phyloP scores from a whole-genome alignment of 192 early-diverging fungal species.

The Glomus cerebriforme region DNA sequence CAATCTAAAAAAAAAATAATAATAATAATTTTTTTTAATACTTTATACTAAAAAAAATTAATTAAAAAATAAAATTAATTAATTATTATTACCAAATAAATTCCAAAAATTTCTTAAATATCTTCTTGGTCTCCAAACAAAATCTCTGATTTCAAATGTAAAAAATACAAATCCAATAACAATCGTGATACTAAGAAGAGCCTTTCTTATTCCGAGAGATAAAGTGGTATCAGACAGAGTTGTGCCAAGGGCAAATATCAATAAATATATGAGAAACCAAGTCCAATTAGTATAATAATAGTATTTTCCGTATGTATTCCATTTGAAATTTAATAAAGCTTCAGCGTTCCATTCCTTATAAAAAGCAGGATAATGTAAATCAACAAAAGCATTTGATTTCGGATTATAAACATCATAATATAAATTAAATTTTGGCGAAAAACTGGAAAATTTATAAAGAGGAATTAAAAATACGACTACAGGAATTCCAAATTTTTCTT shows the following conservation, averaged over 20 bases:
- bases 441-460: too few relatives aligned
- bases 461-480: too few relatives aligned
- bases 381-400: too few relatives aligned
- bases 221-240: background rate
- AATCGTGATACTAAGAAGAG: background rate
- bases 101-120: slow-evolving; percentile 2
- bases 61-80: too few relatives aligned
- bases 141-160: background rate
- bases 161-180: background rate
- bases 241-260: background rate
- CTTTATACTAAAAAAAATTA: too few relatives aligned
- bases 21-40: too few relatives aligned
- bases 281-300: background rate
- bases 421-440: too few relatives aligned
- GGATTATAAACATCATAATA: too few relatives aligned
- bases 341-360: slow-evolving; percentile 5
- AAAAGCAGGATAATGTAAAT: too few relatives aligned
- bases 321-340: slow-evolving; percentile 22
- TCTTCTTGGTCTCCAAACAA: background rate
- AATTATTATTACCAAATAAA: background rate
- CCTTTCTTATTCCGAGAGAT: background rate
- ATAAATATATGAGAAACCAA: background rate
- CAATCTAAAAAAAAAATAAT: slow-evolving; percentile 3
- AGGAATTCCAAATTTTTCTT: too few relatives aligned
- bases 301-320: slow-evolving; percentile 3